Evolutionary conservation across 2,329 filamentous ascomycete genomes (phyloP).

Genomic region (Basipetospora chlamydospora): DNA sequence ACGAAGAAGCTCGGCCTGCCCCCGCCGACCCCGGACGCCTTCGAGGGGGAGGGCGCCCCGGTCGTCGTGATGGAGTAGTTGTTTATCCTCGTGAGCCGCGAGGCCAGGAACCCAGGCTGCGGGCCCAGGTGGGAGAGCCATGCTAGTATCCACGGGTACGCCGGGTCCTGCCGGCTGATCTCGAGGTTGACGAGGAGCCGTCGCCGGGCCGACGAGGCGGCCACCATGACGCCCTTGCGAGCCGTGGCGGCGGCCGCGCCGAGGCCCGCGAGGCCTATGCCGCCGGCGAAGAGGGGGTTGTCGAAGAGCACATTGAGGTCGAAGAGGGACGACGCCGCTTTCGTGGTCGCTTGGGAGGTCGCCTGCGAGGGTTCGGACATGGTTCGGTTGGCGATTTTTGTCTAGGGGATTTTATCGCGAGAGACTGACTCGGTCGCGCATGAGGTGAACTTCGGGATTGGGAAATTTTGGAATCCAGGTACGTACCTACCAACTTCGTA

Average conservation of each 20-base stretch:
- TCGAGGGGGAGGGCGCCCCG: too few species aligned
- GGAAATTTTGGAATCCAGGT: too few species aligned
- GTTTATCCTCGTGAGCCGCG: conserved; percentile 43
- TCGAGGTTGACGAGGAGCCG: conserved; percentile 91
- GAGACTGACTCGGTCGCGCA: too few species aligned
- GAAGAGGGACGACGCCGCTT: conserved; percentile 23
- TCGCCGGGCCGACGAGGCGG: conserved; percentile 60
- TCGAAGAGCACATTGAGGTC: conserved; percentile 45
- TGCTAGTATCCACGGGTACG: conserved; percentile 85
- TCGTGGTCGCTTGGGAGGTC: too few species aligned
- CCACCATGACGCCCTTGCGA: conserved; percentile 59
- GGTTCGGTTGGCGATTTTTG: too few species aligned
- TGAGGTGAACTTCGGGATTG: too few species aligned
- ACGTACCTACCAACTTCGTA: too few species aligned
- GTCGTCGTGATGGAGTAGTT: conserved; percentile 43
- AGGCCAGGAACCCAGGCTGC: conserved; percentile 52
- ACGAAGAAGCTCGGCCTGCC: conserved; percentile 71
- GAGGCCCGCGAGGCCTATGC: conserved; percentile 81
- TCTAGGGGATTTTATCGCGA: too few species aligned
- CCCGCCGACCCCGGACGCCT: conserved; percentile 32
- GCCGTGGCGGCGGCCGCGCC: conserved; percentile 70
- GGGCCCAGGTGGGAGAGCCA: conserved; percentile 85
- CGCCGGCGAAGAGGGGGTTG: conserved; percentile 52
- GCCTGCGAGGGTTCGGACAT: too few species aligned
- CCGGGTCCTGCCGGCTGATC: conserved; percentile 84